Conservation (phyloP, 371 early-diverging fungal species). For the Zopfochytrium polystomum region DNA sequence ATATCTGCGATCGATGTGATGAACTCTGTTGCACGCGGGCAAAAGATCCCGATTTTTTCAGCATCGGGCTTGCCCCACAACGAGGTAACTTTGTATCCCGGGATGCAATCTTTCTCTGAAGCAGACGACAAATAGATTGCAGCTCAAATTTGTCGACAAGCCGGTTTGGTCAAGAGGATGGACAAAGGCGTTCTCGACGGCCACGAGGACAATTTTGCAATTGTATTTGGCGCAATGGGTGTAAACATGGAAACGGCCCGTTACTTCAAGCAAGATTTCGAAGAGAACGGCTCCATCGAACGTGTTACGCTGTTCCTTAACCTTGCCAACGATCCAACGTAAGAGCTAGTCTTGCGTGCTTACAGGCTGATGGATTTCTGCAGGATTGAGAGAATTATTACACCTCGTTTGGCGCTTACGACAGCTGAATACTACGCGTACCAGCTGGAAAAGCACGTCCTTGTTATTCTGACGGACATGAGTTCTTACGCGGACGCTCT, state of each 20-base stretch:
- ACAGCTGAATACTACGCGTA: constrained; percentile 99
- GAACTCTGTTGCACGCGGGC: constrained; percentile 99
- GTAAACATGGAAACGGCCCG: constrained; percentile 99
- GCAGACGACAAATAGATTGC: constrained; percentile 70
- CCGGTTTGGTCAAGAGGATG: constrained; percentile 94
- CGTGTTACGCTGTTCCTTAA: constrained; percentile 99
- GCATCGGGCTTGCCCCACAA: constrained; percentile 99
- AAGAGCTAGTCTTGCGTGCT: constrained; percentile 30
- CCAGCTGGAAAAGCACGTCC: constrained; percentile 99
- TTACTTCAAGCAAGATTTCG: constrained; percentile 99
- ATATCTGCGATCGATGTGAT: constrained; percentile 99
- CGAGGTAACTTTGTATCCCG: constrained; percentile 66
- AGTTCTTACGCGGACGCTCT: constrained; percentile 99
- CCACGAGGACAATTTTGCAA: constrained; percentile 99
- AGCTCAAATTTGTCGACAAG: constrained; percentile 99
- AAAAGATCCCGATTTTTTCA: constrained; percentile 99
- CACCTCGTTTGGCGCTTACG: constrained; percentile 99
- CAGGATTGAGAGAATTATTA: constrained; percentile 99
- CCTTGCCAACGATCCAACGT: constrained; percentile 99
- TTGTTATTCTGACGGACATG: constrained; percentile 99
- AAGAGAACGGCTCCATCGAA: constrained; percentile 99
- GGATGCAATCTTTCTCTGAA: constrained; percentile 1
- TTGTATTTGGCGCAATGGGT: constrained; percentile 99
- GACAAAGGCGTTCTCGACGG: constrained; percentile 95
- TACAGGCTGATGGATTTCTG: background rate